Conservation (phyloP, 805 yeast species). For the Debaryomyces hansenii region DNA sequence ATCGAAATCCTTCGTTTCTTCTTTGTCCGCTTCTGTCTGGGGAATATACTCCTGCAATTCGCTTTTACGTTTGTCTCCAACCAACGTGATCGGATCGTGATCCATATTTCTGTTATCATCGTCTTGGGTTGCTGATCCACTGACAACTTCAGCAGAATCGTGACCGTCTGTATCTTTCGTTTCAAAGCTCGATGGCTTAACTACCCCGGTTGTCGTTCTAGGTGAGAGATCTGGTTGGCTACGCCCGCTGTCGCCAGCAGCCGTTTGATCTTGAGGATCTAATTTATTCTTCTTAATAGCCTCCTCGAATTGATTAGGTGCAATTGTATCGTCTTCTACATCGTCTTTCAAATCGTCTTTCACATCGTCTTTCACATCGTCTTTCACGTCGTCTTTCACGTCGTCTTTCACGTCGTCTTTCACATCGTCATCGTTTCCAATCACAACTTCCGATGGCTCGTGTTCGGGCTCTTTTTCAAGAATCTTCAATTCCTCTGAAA, state of each 20-base stretch:
- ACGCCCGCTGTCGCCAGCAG: background rate
- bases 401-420: background rate
- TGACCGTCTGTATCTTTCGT: too few relatives aligned
- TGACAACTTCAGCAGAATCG: background rate
- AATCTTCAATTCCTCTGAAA: background rate
- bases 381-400: background rate
- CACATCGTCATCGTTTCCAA: background rate
- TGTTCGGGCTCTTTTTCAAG: background rate
- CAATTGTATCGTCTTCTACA: background rate
- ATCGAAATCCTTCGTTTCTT: background rate
- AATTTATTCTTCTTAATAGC: conserved; percentile 4
- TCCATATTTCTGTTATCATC: background rate
- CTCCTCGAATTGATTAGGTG: conserved; percentile 3
- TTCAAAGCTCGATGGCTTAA: background rate
- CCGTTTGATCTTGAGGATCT: background rate
- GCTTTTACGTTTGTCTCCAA: conserved; percentile 13
- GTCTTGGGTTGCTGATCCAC: background rate
- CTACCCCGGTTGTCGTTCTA: background rate
- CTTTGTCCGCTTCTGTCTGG: conserved; percentile 3
- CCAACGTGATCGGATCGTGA: conserved; percentile 12
- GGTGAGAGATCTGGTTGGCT: background rate
- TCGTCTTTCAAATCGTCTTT: background rate
- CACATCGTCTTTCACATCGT: background rate
- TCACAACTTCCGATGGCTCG: background rate
- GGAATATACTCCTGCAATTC: conserved; percentile 17